Evolutionary conservation across 2,329 filamentous ascomycete species (phyloP), one percentile per base, ranked within the genome.

Genomic region (Xylariaceae sp.): DNA sequence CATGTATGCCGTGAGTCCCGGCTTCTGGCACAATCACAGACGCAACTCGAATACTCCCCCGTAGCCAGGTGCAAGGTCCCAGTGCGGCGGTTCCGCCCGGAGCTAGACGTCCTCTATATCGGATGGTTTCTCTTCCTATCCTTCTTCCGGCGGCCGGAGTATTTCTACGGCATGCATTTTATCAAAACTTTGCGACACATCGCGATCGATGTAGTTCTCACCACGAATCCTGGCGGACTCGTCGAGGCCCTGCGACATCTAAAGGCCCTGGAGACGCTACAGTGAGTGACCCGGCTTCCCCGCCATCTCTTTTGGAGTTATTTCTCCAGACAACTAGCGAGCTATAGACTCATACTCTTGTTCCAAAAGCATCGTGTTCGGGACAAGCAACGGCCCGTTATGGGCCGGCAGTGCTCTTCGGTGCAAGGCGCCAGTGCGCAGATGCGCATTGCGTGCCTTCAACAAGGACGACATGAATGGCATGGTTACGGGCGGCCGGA

Each of bases 81-180:
- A 4, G 38, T 37, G 19, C 38, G 45, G 2, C n/a, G 31, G 18
- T 51, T 51, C 32, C 41, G 44, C 15, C 45, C 50, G 8, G 50
- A 50, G 4, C 43, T 49, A 11, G 48, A 51, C 36, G 38, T 42
- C 19, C 22, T 52, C 37, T 47, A 48, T 41, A 32, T 46, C 31
- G 35, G 35, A 34, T 41, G 26, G 26, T 32, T 39, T 26, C 19
- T 34, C 26, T 29, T 44, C 32, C 12, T 9, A 16, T 19, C 28
- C n/a, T 34, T 44, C 32, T 39, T 42, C 32, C 35, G 38, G 13
- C 22, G 37, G 29, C 39, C 39, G 19, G 42, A 26, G 19, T 9
- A 22, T 16, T 41, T 41, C 19, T 22, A 29, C 34, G 16, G 28
- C 2, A 19, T 13, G 12, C 18, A 9, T 3, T n/a, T 44, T 12